These are phyloP conservation scores for Capsicum chinense DNA, from an alignment of 257 asterid species.

Conservation along the genomic window DNA sequence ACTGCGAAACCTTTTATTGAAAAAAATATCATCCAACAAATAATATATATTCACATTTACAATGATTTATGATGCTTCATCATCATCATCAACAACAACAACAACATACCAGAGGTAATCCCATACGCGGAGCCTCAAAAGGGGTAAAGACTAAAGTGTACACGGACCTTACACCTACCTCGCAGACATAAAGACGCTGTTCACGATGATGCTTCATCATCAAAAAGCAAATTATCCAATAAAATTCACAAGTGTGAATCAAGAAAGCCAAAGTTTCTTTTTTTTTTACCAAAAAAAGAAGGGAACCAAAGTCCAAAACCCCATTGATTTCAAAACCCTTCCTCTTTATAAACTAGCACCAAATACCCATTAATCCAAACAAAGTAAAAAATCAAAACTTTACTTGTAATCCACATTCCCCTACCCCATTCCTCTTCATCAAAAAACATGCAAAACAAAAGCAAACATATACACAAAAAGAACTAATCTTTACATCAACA, in stretches of 20 bases:
- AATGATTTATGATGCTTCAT: background rate
- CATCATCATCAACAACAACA: too few species aligned
- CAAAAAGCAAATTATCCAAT: background rate
- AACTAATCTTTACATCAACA: background rate
- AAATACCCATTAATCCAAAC: slow-evolving; percentile 19
- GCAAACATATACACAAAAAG: background rate
- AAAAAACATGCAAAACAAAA: slow-evolving; percentile 22
- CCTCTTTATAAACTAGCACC: background rate
- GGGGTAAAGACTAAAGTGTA: too few species aligned
- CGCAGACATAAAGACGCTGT: too few species aligned
- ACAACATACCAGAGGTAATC: too few species aligned
- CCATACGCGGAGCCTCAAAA: too few species aligned
- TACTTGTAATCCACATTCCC: slow-evolving; percentile 28
- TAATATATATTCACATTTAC: background rate
- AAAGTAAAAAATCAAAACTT: background rate
- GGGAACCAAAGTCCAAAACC: background rate
- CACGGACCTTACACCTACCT: too few species aligned
- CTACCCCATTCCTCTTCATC: background rate
- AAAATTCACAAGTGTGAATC: background rate
- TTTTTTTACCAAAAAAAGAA: background rate
- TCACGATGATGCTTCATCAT: background rate
- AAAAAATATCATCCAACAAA: background rate
- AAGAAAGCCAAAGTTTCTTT: background rate
- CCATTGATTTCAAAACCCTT: slow-evolving; percentile 22
- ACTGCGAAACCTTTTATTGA: background rate